Evolutionary conservation across 495 filamentous ascomycete species (phyloP).

Genomic region (Cenococcum geophilum): DNA sequence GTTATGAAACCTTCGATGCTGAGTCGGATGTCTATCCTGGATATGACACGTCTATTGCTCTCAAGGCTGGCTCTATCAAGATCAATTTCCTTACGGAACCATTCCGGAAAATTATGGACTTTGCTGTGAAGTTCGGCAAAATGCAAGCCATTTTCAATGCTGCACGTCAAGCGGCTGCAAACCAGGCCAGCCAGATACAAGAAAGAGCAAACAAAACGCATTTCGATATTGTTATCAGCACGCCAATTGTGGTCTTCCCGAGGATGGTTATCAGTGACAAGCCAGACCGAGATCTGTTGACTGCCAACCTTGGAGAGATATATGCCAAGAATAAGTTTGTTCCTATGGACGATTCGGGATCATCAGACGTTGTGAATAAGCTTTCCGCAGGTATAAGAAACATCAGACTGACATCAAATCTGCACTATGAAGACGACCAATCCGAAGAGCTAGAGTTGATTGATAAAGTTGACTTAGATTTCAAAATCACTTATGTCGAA

Average conservation of each 20-base stretch:
- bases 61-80: constrained; percentile 89
- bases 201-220: constrained; percentile 83
- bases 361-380: constrained; percentile 75
- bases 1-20: constrained; percentile 89
- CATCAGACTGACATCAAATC: constrained; percentile 80
- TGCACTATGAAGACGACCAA: constrained; percentile 67
- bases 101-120: constrained; percentile 96
- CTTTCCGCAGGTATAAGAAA: constrained; percentile 87
- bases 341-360: constrained; percentile 64
- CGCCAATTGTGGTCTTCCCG: constrained; percentile 93
- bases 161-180: constrained; percentile 88
- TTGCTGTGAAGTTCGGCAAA: constrained; percentile 95
- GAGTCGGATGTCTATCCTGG: constrained; percentile 72
- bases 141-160: constrained; percentile 99
- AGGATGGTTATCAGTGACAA: constrained; percentile 55
- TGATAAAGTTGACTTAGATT: constrained; percentile 89
- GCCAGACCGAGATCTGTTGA: constrained; percentile 70
- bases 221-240: constrained; percentile 88
- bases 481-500: constrained; percentile 83
- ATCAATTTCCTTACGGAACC: constrained; percentile 95
- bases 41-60: constrained; percentile 85
- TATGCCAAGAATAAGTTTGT: constrained; percentile 92
- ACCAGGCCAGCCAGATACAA: constrained; percentile 87
- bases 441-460: constrained; percentile 91
- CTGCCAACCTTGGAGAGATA: constrained; percentile 91